A percentile compares a stretch with the other conserved stretches of the same genome.
phyloP scores from a whole-genome alignment of 2,329 filamentous ascomycete genomes.

The Penicillium paneum region DNA sequence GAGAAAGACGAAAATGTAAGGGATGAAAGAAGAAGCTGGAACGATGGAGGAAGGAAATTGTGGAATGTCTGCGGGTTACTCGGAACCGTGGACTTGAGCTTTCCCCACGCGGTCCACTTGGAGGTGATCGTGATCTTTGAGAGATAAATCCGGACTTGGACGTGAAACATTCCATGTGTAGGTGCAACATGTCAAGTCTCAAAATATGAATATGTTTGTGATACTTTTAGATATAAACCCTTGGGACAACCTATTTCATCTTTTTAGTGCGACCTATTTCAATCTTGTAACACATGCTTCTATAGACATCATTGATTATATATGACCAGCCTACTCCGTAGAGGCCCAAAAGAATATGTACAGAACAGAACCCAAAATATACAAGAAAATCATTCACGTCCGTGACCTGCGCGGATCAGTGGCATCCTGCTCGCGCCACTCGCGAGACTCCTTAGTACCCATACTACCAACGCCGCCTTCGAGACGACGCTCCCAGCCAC shows the following conservation, averaged over 20 bases:
- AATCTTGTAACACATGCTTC: background rate
- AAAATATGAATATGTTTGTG: background rate
- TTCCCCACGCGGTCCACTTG: slow-evolving; percentile 18
- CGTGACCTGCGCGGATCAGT: slow-evolving; percentile 73
- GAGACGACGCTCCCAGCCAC: slow-evolving; percentile 60
- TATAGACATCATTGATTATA: slow-evolving; percentile 12
- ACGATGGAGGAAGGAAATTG: background rate
- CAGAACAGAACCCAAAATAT: slow-evolving; percentile 7
- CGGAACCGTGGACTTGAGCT: slow-evolving; percentile 20
- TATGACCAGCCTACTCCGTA: slow-evolving; percentile 8
- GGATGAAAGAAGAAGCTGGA: background rate
- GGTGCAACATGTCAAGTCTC: background rate
- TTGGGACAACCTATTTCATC: background rate
- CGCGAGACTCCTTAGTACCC: slow-evolving; percentile 86
- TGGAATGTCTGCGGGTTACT: slow-evolving; percentile 14
- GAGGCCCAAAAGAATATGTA: slow-evolving; percentile 21
- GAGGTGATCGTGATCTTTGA: background rate
- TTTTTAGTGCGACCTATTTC: background rate
- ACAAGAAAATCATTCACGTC: slow-evolving; percentile 29
- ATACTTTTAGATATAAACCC: background rate
- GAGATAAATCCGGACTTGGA: background rate
- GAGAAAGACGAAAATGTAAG: background rate
- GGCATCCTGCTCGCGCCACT: slow-evolving; percentile 77
- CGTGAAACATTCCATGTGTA: background rate
- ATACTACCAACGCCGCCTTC: slow-evolving; percentile 87